Conservation (phyloP, 495 filamentous ascomycete species). For the Geoglossum glabrum region DNA sequence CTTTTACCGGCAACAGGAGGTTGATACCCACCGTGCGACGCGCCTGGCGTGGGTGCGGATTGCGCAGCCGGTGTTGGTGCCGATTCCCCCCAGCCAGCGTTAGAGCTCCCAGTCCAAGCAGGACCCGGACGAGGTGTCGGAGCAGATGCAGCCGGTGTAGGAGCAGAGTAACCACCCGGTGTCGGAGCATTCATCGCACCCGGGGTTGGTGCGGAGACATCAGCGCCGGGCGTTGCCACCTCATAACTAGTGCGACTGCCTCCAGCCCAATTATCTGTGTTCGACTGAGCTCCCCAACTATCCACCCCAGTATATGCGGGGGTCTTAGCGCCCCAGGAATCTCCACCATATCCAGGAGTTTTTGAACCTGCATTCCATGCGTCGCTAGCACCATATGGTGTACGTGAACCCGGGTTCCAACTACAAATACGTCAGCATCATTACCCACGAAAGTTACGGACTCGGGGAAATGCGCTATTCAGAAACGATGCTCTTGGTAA, state of each 20-base stretch:
- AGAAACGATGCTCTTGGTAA: too few species aligned
- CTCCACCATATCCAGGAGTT: slow-evolving; percentile 43
- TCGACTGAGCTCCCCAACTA: slow-evolving; percentile 12
- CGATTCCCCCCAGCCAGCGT: slow-evolving; percentile 8
- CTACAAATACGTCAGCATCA: neutral
- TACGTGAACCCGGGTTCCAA: slow-evolving; percentile 44
- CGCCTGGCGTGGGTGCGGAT: slow-evolving; percentile 66
- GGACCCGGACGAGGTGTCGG: slow-evolving; percentile 46
- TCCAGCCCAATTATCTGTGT: slow-evolving; percentile 8
- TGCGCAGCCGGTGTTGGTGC: slow-evolving; percentile 7
- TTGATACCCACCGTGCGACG: slow-evolving; percentile 39
- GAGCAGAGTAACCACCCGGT: slow-evolving; percentile 24
- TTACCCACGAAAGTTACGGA: neutral
- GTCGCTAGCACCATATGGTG: slow-evolving; percentile 40
- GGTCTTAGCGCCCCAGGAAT: slow-evolving; percentile 29
- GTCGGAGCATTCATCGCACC: slow-evolving; percentile 6
- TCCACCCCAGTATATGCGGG: slow-evolving; percentile 23
- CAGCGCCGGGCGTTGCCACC: slow-evolving; percentile 54
- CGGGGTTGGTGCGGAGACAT: slow-evolving; percentile 19
- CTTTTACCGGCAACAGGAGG: slow-evolving; percentile 26
- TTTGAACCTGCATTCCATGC: slow-evolving; percentile 51
- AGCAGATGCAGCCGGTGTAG: slow-evolving; percentile 53
- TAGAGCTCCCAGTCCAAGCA: neutral
- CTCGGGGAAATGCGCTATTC: too few species aligned
- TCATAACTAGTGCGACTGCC: slow-evolving; percentile 28